Base-by-base conservation (phyloP, 257 asterid species). In the Sherardia arvensis region DNA sequence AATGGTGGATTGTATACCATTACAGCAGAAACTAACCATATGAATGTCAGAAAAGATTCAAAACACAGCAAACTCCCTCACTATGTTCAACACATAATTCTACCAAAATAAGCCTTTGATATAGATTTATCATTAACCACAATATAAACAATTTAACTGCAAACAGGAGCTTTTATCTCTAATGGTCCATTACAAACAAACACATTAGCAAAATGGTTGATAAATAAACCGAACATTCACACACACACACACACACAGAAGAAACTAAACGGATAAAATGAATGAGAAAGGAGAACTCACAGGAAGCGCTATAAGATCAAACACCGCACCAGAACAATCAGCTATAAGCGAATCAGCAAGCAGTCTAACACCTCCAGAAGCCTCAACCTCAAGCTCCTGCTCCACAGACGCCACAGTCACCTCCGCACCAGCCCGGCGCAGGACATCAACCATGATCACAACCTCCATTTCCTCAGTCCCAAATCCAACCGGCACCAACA, bases 381-480 rank as follows among this genome's bases (percentile, higher is more conserved):
- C 87, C 80, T 87, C 89, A 61, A 89, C 87, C 78, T 75, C 91
- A 62, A 92, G 78, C 62, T 82, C 77, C 74, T 75, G 87, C 85
- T 92, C 99, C 60, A 92, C 97, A 17, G 99, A 92, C 10, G 99
- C 99, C 53, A 92, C 73, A 6, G 84, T 92, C 71, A 92, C 99
- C 49, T 73, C 75, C 1, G 99, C 97, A 23, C 99, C 97, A 1
- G 97, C 95, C 55, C 94, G 88, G 69, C 99, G 87, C 54, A 92
- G 79, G 32, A 92, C 84, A 78, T 78, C 87, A 64, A 78, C 74
- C 66, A 89, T 68, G 76, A 85, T 87, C 67, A 92, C 97, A 32
- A 89, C 95, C 74, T 92, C 99, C 96, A 89, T 89, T 81, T 92
- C 97, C 64, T 89, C 98, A 6, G 97, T 81, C 47, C 97, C 97